Conservation (phyloP, 768 basidiomycete genomes). For the Amylocystis lapponica region DNA sequence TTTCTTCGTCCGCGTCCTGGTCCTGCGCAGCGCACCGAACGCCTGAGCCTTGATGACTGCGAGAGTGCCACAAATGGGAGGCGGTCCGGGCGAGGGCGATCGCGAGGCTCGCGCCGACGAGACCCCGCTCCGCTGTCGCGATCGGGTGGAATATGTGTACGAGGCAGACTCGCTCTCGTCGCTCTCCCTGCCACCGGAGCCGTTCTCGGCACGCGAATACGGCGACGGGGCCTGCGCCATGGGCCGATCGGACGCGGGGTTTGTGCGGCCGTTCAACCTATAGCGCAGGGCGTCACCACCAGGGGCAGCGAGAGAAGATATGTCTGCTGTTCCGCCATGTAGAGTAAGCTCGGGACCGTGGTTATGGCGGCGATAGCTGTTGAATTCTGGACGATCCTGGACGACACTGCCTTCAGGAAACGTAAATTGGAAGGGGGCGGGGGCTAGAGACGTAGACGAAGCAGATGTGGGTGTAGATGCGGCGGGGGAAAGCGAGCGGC, state of each 20-base stretch:
- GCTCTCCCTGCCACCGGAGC: slow-evolving; percentile 33
- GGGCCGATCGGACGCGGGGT: slow-evolving; percentile 34
- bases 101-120: slow-evolving; percentile 34
- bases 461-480: slow-evolving; percentile 61
- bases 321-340: slow-evolving; percentile 69
- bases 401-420: slow-evolving; percentile 49
- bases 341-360: slow-evolving; percentile 60
- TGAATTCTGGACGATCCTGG: slow-evolving; percentile 58
- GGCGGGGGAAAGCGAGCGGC: slow-evolving; percentile 69
- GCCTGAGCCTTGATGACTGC: slow-evolving; percentile 90
- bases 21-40: slow-evolving; percentile 78
- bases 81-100: slow-evolving; percentile 41
- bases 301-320: slow-evolving; percentile 49
- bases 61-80: slow-evolving; percentile 68
- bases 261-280: slow-evolving; percentile 29
- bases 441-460: slow-evolving; percentile 43
- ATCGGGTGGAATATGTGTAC: slow-evolving; percentile 31
- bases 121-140: slow-evolving; percentile 24
- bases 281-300: slow-evolving; percentile 56
- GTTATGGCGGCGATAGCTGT: slow-evolving; percentile 57
- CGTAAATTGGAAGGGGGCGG: slow-evolving; percentile 62
- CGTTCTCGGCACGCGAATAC: slow-evolving; percentile 45
- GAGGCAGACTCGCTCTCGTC: slow-evolving; percentile 48
- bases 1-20: slow-evolving; percentile 69
- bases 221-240: slow-evolving; percentile 25